These are phyloP conservation scores for Tephrocybe sp. DNA, from an alignment of 768 basidiomycete species.

Conservation along the genomic window DNA sequence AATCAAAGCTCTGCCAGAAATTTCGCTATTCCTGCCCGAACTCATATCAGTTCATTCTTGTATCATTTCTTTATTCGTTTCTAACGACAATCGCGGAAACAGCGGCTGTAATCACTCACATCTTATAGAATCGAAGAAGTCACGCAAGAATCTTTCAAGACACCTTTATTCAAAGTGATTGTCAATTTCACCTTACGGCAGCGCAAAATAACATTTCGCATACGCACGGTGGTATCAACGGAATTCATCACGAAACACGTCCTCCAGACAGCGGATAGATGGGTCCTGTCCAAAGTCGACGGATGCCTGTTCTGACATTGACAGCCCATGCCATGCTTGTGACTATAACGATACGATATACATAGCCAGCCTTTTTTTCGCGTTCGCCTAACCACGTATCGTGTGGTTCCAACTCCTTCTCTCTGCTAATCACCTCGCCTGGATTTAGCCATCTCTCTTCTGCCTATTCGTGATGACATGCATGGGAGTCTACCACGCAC, in stretches of 20 bases:
- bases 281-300: slow-evolving; percentile 7
- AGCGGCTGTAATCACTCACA: not conserved
- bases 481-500: not conserved
- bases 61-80: not conserved
- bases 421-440: not conserved
- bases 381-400: not conserved
- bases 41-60: not conserved
- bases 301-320: slow-evolving; percentile 4
- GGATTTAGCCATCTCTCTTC: not conserved
- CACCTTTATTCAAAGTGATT: not conserved
- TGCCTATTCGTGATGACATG: not conserved
- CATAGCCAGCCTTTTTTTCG: not conserved
- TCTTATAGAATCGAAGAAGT: not conserved
- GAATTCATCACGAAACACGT: slow-evolving; percentile 1
- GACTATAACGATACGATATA: too few relatives aligned
- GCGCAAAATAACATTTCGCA: not conserved
- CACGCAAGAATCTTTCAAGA: not conserved
- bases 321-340: not conserved
- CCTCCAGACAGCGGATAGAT: slow-evolving; percentile 7
- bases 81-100: not conserved
- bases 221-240: slow-evolving; percentile 1
- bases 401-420: not conserved
- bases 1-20: too few relatives aligned
- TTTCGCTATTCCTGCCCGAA: too few relatives aligned
- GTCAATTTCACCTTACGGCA: not conserved